phyloP scores from a whole-genome alignment of 225 moss, liverwort and hornwort genomes.

The Polytrichum formosum region DNA sequence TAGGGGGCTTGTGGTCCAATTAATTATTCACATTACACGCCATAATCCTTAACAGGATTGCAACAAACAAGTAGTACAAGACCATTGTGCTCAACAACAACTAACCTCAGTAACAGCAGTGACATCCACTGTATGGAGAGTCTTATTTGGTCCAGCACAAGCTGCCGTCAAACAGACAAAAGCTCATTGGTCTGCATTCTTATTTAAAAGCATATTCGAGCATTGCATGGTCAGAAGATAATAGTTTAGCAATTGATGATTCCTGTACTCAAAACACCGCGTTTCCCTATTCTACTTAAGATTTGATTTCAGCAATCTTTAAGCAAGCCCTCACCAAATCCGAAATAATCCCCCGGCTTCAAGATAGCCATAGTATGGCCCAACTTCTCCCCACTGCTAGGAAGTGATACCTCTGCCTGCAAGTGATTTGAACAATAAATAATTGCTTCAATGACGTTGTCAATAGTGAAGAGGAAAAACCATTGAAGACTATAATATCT shows the following conservation, averaged over 20 bases:
- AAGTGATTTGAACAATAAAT: background rate
- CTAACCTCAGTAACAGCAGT: constrained; percentile 52
- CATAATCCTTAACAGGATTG: no score
- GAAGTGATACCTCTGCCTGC: constrained; percentile 41
- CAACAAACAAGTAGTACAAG: background rate
- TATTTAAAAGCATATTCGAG: background rate
- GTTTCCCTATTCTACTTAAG: no score
- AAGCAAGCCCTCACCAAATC: constrained; percentile 35
- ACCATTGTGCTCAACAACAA: background rate
- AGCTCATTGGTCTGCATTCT: constrained; percentile 11
- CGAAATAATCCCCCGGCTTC: constrained; percentile 49
- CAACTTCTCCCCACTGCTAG: constrained; percentile 21
- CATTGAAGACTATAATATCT: no score
- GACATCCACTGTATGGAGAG: constrained; percentile 48
- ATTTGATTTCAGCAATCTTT: background rate
- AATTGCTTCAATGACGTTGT: no score
- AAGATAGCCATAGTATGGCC: constrained; percentile 22
- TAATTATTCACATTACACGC: no score
- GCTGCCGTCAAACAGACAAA: constrained; percentile 35
- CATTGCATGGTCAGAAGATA: background rate
- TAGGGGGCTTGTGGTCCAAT: no score
- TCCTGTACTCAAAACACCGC: no score
- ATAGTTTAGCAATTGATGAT: no score
- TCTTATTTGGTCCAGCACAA: constrained; percentile 43
- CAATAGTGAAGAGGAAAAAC: no score